These are phyloP conservation scores for Arthrobotrys entomopaga DNA, from an alignment of 2,329 filamentous ascomycete species.

Conservation along the genomic window DNA sequence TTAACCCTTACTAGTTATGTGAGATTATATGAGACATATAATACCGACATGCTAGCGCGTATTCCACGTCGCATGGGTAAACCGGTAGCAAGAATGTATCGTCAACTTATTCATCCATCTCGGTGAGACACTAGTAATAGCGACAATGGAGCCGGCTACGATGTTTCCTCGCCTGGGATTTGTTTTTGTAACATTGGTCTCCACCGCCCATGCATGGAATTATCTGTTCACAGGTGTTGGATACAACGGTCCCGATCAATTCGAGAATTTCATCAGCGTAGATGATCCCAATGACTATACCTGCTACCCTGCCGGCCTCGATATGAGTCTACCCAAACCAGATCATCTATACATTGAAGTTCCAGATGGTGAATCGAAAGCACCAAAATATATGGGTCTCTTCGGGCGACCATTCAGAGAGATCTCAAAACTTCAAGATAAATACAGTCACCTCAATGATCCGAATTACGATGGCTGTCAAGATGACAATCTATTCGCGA, in stretches of 20 bases:
- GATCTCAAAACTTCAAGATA: neutral
- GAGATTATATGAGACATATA: too few species aligned
- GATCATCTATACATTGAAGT: constrained; percentile 7
- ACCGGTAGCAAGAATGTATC: too few species aligned
- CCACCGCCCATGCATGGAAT: constrained; percentile 4
- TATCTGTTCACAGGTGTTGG: constrained; percentile 10
- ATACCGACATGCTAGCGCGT: too few species aligned
- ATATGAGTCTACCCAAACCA: neutral
- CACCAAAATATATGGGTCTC: constrained; percentile 6
- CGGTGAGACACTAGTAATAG: too few species aligned
- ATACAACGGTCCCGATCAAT: constrained; percentile 12
- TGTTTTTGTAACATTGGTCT: neutral
- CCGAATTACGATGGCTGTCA: constrained; percentile 10
- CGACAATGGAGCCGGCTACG: neutral
- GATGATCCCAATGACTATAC: neutral
- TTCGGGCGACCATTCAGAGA: constrained; percentile 1
- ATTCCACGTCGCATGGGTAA: too few species aligned
- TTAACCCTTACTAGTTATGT: too few species aligned
- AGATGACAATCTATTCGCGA: constrained; percentile 1
- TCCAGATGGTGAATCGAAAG: neutral
- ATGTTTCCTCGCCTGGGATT: neutral
- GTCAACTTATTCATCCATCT: too few species aligned
- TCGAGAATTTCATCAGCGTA: constrained; percentile 7
- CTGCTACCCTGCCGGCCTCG: constrained; percentile 15
- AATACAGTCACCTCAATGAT: neutral